Evolutionary conservation across 1,139 yeast genomes (phyloP).

Genomic region (Geotrichum klebahnii): DNA sequence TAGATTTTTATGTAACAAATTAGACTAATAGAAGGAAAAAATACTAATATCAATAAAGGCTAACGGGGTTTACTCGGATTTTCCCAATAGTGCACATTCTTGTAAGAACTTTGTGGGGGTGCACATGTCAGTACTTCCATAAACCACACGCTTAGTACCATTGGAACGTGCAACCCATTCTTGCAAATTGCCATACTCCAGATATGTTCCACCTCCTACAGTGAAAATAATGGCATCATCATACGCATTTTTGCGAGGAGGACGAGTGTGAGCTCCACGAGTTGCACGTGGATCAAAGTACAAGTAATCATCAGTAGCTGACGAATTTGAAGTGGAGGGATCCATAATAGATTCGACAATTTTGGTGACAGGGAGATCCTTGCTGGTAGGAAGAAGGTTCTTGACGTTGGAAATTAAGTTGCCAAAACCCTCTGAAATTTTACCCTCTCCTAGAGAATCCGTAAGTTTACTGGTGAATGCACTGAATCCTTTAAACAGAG

Average conservation of each 20-base stretch:
- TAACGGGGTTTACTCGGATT: constrained; percentile 7
- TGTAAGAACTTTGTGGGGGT: constrained; percentile 72
- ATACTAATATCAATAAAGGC: too few relatives aligned
- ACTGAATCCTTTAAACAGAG: constrained; percentile 62
- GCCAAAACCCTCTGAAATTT: constrained; percentile 83
- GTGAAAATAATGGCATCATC: constrained; percentile 82
- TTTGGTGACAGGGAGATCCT: constrained; percentile 81
- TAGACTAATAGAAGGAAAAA: neutral
- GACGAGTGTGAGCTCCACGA: constrained; percentile 84
- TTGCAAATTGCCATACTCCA: constrained; percentile 89
- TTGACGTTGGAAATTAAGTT: constrained; percentile 84
- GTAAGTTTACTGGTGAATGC: constrained; percentile 72
- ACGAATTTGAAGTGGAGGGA: constrained; percentile 50
- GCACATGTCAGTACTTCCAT: constrained; percentile 80
- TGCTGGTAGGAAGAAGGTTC: constrained; percentile 80
- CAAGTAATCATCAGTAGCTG: constrained; percentile 75
- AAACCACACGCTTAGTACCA: constrained; percentile 52
- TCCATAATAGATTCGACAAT: constrained; percentile 90
- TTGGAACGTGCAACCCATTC: constrained; percentile 65
- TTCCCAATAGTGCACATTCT: constrained; percentile 64
- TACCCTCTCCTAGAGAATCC: constrained; percentile 51
- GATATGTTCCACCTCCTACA: constrained; percentile 94
- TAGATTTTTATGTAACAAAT: too few relatives aligned
- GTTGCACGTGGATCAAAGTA: constrained; percentile 82
- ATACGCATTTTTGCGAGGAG: constrained; percentile 80